These are phyloP conservation scores for Byssochlamys sp. DNA, from an alignment of 2,329 filamentous ascomycete species.

Conservation along the genomic window DNA sequence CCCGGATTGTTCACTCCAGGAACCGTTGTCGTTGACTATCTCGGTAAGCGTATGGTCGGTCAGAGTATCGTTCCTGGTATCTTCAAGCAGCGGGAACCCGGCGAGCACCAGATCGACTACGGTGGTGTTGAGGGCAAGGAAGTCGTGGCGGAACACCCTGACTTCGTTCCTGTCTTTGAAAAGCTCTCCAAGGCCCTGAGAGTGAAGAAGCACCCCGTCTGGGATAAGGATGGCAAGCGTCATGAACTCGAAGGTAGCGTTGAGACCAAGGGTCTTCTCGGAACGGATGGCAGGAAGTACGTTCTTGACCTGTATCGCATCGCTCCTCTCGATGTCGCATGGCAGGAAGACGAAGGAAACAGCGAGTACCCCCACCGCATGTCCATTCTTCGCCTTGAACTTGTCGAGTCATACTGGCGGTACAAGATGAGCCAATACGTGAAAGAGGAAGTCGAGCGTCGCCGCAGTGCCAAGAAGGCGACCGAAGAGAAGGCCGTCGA, in stretches of 20 bases:
- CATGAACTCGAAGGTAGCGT: conserved; percentile 92
- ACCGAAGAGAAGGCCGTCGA: conserved; percentile 29
- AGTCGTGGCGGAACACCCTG: conserved; percentile 78
- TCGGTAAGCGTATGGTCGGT: conserved; percentile 91
- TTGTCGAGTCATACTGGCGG: conserved; percentile 77
- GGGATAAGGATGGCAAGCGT: conserved; percentile 88
- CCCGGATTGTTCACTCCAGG: conserved; percentile 88
- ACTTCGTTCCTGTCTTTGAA: conserved; percentile 73
- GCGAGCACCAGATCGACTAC: conserved; percentile 98
- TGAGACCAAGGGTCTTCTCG: conserved; percentile 94
- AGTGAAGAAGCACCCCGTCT: conserved; percentile 90
- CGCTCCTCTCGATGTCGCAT: conserved; percentile 79
- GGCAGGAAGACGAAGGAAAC: conserved; percentile 66
- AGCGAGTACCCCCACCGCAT: conserved; percentile 82
- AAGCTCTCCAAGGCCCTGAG: conserved; percentile 83
- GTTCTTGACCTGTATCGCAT: conserved; percentile 94
- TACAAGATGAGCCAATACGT: conserved; percentile 84
- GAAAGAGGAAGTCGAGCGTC: conserved; percentile 62
- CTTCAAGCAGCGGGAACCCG: conserved; percentile 94
- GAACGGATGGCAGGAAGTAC: conserved; percentile 92
- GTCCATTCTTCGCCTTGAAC: conserved; percentile 82
- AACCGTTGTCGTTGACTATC: conserved; percentile 91
- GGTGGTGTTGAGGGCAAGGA: conserved; percentile 96
- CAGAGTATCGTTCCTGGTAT: conserved; percentile 98
- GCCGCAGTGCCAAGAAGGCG: conserved; percentile 37